Evolutionary conservation across 495 filamentous ascomycete species (phyloP), one percentile per base, ranked within the genome.

Genomic region (Talaromyces trachyspermus): DNA sequence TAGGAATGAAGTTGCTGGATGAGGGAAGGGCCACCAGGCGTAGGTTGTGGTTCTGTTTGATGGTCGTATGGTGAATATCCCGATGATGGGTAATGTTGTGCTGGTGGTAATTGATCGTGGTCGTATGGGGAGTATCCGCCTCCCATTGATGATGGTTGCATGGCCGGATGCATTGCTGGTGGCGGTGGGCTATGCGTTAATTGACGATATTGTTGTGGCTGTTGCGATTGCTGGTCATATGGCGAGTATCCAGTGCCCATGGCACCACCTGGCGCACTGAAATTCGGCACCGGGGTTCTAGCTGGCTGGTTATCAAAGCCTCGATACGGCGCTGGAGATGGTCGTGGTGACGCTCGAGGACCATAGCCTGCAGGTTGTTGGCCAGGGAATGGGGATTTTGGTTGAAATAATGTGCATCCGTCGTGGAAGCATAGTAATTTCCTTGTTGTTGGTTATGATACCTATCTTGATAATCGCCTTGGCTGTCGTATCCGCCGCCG

Each of bases 1-100:
- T 6, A 57, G 50, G 48, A 67, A 68, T 20, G 64, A 57, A 18
- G 65, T 62, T 9, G 66, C 39, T 11, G 24, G 39, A 25, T 42
- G 39, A n/a, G 24, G 39, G 3, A 17, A 17, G 14, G 22, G 43
- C 15, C 33, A 12, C 19, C n/a, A 3, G 1, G 33, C 4, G 32
- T 18, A 32, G 35, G 23, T 23, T 47, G 43, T 27, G 20, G 8
- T 14, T 33, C 30, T 36, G 48, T 50, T 26, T 48, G 46, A 7
- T 6, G 26, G 24, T 43, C 48, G 17, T 42, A 42, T 14, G 48
- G 37, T 6, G 37, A 42, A 19, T 40, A 49, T 23, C 17, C 29
- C 11, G 39, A 24, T n/a, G 39, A 5, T 43, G 35, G 29, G 22
- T 48, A 48, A 4, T 18, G 33, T 26, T 19, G 22, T 29, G n/a